Base-by-base conservation (phyloP, 805 yeast genomes). In the Hanseniaspora osmophila region DNA sequence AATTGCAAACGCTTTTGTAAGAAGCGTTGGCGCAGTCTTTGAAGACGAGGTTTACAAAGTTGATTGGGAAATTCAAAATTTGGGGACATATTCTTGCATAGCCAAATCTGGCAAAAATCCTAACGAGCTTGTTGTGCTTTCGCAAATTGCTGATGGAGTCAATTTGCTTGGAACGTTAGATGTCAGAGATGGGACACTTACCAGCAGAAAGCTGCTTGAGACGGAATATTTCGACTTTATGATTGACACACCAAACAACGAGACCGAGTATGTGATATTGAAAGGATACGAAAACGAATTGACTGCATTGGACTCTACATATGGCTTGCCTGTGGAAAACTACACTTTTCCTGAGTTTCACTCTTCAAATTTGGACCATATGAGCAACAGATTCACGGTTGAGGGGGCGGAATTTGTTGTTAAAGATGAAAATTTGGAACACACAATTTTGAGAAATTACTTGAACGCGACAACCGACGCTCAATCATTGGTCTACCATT, bases 51-150 rank as follows among this genome's bases (percentile, higher is more conserved):
- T 79, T 0, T 74, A 70, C 54, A 59, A 59, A 15, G 63, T 64
- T 32, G 84, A 78, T 52, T 77, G 80, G 80, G 70, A 74, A 41
- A 56, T 67, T 9, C 64, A 63, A 30, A 69, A 67, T 43, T 57
- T 73, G 29, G 80, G 80, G 0, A 48, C 47, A n/a, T 35, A 35
- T 15, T n/a, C 38, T 35, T 6, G 19, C 6, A 18, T 35, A 13
- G 11, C 38, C 18, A 15, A 35, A 35, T 35, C 38, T 6, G 18
- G 16, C 6, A n/a, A n/a, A 3, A 10, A n/a, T n/a, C 38, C 38
- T 9, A n/a, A 15, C 4, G 38, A 35, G 16, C 18, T 35, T 6
- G 4, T 35, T 35, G 38, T 35, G n/a, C 18, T 35, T 3, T 35
- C 38, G n/a, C 38, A 35, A n/a, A 35, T 35, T 15, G 38, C 16